A percentile compares a stretch with the other conserved stretches of the same genome.
Evolutionary conservation across 768 basidiomycete genomes (phyloP).

Genomic region (Boletus pseudopeckii): DNA sequence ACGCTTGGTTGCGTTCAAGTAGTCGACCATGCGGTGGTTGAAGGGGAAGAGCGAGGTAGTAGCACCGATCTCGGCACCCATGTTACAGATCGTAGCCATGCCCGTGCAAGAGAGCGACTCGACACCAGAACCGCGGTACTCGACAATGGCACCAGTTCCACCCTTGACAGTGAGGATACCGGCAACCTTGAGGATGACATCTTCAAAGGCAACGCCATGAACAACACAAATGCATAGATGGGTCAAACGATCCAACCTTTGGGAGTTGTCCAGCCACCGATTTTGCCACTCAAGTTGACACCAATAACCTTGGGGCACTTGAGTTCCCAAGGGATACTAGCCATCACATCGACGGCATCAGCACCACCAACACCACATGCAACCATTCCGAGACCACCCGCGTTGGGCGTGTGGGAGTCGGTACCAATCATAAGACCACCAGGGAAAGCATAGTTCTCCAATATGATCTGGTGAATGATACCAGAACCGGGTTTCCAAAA

Average conservation of each 20-base stretch:
- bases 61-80: constrained; percentile 99
- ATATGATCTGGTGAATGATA: constrained; percentile 98
- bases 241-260: constrained; percentile 58
- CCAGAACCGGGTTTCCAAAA: constrained; percentile 99
- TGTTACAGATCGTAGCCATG: constrained; percentile 99
- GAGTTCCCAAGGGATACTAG: constrained; percentile 96
- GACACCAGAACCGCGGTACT: constrained; percentile 94
- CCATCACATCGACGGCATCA: constrained; percentile 99
- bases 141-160: constrained; percentile 97
- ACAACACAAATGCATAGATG: neutral
- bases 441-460: constrained; percentile 99
- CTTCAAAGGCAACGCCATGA: constrained; percentile 37
- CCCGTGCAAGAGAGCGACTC: constrained; percentile 96
- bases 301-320: constrained; percentile 99
- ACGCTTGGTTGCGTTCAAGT: constrained; percentile 94
- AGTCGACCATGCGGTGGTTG: constrained; percentile 91
- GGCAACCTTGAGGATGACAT: constrained; percentile 98
- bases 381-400: constrained; percentile 98
- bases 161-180: constrained; percentile 99
- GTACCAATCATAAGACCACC: constrained; percentile 99
- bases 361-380: constrained; percentile 99
- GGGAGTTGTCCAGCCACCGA: constrained; percentile 95
- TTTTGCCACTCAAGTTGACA: constrained; percentile 93
- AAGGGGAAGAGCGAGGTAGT: constrained; percentile 99
- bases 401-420: constrained; percentile 98